These are phyloP conservation scores for Neurospora tetraspora DNA, from an alignment of 495 filamentous ascomycete genomes.

Conservation along the genomic window DNA sequence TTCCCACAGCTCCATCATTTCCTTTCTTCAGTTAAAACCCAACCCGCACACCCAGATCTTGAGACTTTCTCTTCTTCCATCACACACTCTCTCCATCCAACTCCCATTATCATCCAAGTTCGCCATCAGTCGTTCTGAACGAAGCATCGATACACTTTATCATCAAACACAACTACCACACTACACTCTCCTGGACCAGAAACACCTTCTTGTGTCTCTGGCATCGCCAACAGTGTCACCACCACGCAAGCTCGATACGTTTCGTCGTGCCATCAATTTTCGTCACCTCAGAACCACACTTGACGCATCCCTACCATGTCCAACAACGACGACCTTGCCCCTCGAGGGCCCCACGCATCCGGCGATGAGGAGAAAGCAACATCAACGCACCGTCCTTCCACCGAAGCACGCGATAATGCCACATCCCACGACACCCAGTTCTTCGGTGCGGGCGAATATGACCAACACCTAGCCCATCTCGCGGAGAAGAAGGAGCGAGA, in stretches of 20 bases:
- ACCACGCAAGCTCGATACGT: neutral
- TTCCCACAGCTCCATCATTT: neutral
- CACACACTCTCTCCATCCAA: neutral
- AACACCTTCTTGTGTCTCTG: neutral
- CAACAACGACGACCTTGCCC: neutral
- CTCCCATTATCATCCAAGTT: neutral
- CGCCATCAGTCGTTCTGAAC: neutral
- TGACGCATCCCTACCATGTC: neutral
- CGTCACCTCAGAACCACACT: neutral
- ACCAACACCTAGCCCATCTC: constrained; percentile 9
- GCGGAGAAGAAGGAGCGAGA: constrained; percentile 8
- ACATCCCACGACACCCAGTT: neutral
- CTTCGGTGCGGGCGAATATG: constrained; percentile 2
- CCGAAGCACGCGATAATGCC: neutral
- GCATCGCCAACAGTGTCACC: neutral
- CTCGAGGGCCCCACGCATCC: neutral
- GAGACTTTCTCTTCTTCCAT: neutral
- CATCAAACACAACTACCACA: neutral
- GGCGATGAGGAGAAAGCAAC: neutral
- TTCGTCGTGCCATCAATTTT: neutral
- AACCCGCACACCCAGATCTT: neutral
- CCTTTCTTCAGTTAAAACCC: neutral
- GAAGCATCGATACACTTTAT: neutral
- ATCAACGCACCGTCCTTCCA: neutral
- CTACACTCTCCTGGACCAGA: neutral